Percentiles rank a stretch among this genome's conserved stretches.
These are phyloP conservation scores for Cudoniella acicularis DNA, from an alignment of 495 filamentous ascomycete species.

Conservation along the genomic window DNA sequence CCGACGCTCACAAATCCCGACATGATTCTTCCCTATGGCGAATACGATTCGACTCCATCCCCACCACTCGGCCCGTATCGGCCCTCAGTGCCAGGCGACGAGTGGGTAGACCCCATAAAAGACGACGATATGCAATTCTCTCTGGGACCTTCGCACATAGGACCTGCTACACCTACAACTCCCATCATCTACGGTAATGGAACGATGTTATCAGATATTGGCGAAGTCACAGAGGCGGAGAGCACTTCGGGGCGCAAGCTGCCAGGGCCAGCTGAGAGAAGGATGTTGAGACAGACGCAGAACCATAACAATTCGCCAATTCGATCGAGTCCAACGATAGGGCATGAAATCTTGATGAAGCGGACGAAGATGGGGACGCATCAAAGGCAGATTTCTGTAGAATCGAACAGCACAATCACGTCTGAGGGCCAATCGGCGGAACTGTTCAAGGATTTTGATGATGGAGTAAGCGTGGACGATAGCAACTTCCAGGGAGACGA, in stretches of 20 bases:
- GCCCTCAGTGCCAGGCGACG: constrained; percentile 3
- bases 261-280: constrained; percentile 23
- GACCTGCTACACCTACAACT: constrained; percentile 50
- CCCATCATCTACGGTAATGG: constrained; percentile 59
- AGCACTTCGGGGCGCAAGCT: constrained; percentile 38
- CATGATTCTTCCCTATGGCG: constrained; percentile 77
- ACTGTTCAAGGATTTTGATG: constrained; percentile 53
- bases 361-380: constrained; percentile 33
- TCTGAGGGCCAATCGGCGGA: constrained; percentile 37
- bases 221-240: constrained; percentile 62
- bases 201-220: constrained; percentile 68
- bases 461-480: constrained; percentile 51
- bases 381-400: constrained; percentile 21
- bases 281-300: constrained; percentile 21
- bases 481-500: constrained; percentile 57
- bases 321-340: constrained; percentile 36
- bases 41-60: constrained; percentile 52
- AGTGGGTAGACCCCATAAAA: constrained; percentile 13
- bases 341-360: constrained; percentile 35
- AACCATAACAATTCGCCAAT: constrained; percentile 9
- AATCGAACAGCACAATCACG: constrained; percentile 48
- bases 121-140: constrained; percentile 25
- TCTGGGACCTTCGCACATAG: constrained; percentile 35
- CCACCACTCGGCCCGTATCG: constrained; percentile 19
- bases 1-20: constrained; percentile 91